phyloP scores from a whole-genome alignment of 129 eudicot species.

The Ambrosia trifida region DNA sequence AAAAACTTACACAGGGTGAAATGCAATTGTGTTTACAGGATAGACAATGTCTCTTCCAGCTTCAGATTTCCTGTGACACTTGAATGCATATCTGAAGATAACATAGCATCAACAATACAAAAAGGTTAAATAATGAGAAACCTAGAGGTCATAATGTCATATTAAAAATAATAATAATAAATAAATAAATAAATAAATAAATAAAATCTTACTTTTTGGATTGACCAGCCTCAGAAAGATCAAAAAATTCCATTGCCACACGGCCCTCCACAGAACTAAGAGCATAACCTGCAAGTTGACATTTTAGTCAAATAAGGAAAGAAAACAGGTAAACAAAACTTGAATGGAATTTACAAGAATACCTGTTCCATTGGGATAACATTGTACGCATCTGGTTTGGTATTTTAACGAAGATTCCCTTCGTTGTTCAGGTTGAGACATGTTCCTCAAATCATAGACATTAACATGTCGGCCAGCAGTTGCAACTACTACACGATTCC shows the following conservation, averaged over 20 bases:
- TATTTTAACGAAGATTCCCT: constrained; percentile 91
- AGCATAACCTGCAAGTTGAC: constrained; percentile 76
- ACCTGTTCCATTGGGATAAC: constrained; percentile 98
- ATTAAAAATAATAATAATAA: too few relatives aligned
- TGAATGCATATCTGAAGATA: constrained; percentile 84
- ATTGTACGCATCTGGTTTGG: constrained; percentile 94
- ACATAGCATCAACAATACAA: neutral
- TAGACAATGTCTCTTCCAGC: constrained; percentile 93
- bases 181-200: too few relatives aligned
- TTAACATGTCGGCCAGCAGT: constrained; percentile 97
- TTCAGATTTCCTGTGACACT: constrained; percentile 95
- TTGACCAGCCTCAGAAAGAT: constrained; percentile 88
- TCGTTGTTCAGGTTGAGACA: constrained; percentile 93
- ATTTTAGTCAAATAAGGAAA: neutral
- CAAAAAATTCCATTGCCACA: constrained; percentile 94
- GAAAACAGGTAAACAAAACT: neutral
- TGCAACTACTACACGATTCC: constrained; percentile 87
- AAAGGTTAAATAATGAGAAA: neutral
- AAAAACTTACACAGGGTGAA: constrained; percentile 88
- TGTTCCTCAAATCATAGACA: constrained; percentile 90
- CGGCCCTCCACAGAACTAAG: constrained; percentile 97
- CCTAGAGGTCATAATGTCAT: neutral
- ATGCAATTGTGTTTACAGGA: constrained; percentile 93
- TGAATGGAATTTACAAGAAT: neutral
- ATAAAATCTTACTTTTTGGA: constrained; percentile 61